phyloP scores from a whole-genome alignment of 805 yeast genomes.

The Cyberlindnera xylosilytica region DNA sequence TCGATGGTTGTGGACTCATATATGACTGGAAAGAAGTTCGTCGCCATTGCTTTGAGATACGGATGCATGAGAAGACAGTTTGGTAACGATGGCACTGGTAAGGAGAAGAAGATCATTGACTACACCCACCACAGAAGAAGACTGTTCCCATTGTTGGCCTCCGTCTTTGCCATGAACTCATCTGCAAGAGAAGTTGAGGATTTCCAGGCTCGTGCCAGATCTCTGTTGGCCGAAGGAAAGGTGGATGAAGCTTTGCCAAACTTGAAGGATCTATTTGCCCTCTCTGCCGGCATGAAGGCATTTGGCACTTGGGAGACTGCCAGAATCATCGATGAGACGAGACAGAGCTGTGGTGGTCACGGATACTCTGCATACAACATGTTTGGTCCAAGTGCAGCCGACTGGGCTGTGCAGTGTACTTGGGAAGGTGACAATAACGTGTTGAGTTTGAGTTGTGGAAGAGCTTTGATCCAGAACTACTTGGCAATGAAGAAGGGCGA shows the following conservation, averaged over 20 bases:
- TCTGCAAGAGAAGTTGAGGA: constrained; percentile 44
- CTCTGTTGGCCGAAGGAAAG: constrained; percentile 30
- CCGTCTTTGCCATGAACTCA: constrained; percentile 70
- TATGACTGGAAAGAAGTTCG: constrained; percentile 72
- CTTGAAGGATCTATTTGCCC: constrained; percentile 74
- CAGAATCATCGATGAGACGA: constrained; percentile 74
- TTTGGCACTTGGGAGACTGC: constrained; percentile 86
- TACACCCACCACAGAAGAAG: constrained; percentile 77
- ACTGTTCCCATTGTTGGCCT: constrained; percentile 75
- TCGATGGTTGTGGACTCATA: constrained; percentile 84
- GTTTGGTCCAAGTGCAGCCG: constrained; percentile 80
- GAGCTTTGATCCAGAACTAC: constrained; percentile 49
- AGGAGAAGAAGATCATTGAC: constrained; percentile 24
- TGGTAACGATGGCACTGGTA: constrained; percentile 43
- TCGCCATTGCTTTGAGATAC: constrained; percentile 82
- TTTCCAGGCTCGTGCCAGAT: constrained; percentile 46
- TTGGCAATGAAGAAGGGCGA: constrained; percentile 33
- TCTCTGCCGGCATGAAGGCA: constrained; percentile 87
- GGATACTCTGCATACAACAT: constrained; percentile 90
- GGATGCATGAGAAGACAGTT: constrained; percentile 90
- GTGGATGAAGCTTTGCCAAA: constrained; percentile 50
- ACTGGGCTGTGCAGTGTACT: constrained; percentile 95
- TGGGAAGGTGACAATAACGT: constrained; percentile 98
- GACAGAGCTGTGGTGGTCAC: constrained; percentile 58
- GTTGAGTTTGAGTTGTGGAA: constrained; percentile 77